Percentiles rank a stretch among this genome's conserved stretches.
phyloP scores from a whole-genome alignment of 352 stramenopile species.

The Phytophthora crassamura region DNA sequence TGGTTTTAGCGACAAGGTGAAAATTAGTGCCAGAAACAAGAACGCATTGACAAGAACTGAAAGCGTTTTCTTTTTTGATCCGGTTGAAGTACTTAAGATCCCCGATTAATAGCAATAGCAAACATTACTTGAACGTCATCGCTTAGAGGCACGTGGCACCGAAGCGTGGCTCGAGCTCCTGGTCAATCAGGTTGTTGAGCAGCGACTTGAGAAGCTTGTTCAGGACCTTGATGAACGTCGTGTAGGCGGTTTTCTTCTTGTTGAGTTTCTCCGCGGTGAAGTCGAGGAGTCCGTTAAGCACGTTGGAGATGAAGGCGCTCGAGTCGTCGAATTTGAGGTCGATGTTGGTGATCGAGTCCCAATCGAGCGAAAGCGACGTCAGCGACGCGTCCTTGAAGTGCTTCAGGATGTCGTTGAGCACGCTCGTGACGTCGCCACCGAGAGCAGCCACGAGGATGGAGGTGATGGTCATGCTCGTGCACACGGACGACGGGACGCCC shows the following conservation, averaged over 20 bases:
- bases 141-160: constrained; percentile 48
- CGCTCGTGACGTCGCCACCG: constrained; percentile 35
- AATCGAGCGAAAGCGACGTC: constrained; percentile 40
- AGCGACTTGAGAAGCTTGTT: constrained; percentile 54
- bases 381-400: constrained; percentile 47
- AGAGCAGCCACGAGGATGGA: constrained; percentile 50
- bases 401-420: constrained; percentile 43
- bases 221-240: constrained; percentile 49
- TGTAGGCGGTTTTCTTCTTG: constrained; percentile 69
- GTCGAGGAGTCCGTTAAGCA: constrained; percentile 58
- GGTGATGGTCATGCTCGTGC: constrained; percentile 54
- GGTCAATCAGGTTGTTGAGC: constrained; percentile 56
- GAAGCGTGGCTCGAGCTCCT: constrained; percentile 49
- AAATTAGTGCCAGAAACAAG: no score
- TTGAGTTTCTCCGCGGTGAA: constrained; percentile 62
- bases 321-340: constrained; percentile 53
- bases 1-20: background rate
- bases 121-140: no score
- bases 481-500: constrained; percentile 38
- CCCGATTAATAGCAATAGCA: no score
- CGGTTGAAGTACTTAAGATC: no score
- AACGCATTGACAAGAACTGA: no score
- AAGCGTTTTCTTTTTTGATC: no score
- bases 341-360: constrained; percentile 58
- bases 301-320: constrained; percentile 45